Evolutionary conservation across 1,139 yeast species (phyloP).

Genomic region (Kodamaea derodonti): DNA sequence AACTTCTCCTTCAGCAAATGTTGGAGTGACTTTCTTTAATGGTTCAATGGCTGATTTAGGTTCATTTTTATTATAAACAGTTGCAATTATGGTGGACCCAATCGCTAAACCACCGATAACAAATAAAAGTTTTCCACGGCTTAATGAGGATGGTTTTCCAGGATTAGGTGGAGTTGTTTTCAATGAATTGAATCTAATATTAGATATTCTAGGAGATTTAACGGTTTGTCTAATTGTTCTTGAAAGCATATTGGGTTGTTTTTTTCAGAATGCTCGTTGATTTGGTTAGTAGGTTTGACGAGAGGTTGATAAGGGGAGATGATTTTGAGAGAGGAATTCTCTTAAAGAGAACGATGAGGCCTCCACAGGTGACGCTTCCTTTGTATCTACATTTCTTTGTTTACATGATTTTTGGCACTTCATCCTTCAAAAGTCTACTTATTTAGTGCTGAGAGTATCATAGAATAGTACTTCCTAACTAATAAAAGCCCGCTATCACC

Average conservation of each 20-base stretch:
- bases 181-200: constrained; percentile 17
- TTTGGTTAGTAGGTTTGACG: too few species aligned
- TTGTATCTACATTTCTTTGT: too few species aligned
- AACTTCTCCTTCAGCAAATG: constrained; percentile 60
- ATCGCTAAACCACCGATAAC: constrained; percentile 37
- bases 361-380: too few species aligned
- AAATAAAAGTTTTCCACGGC: constrained; percentile 24
- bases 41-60: constrained; percentile 52
- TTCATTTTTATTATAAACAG: constrained; percentile 38
- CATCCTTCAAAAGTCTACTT: too few species aligned
- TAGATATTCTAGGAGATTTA: background rate
- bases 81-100: constrained; percentile 46
- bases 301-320: too few species aligned
- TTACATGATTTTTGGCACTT: too few species aligned
- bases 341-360: too few species aligned
- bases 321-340: too few species aligned
- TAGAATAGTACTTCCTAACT: too few species aligned
- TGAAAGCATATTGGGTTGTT: background rate
- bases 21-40: constrained; percentile 15
- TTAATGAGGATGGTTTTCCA: constrained; percentile 9
- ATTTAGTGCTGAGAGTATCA: too few species aligned
- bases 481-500: too few species aligned
- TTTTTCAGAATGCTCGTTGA: too few species aligned
- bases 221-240: background rate
- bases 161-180: constrained; percentile 14